These are phyloP conservation scores for Fomes fomentarius DNA, from an alignment of 1,284 basidiomycete genomes.

Conservation along the genomic window DNA sequence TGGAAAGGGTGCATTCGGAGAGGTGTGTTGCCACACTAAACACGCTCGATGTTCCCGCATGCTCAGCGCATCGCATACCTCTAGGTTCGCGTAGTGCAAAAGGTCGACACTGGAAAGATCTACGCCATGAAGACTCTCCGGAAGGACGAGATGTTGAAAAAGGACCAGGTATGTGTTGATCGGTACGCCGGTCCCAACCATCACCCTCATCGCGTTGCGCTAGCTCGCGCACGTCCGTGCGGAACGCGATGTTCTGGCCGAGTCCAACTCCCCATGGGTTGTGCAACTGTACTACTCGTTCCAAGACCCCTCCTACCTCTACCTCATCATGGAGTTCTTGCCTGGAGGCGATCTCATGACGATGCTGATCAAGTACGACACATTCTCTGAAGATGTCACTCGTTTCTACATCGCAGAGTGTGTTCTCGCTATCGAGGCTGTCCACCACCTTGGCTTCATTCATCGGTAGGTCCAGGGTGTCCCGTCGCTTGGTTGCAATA, in stretches of 20 bases:
- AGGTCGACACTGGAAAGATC: conserved; percentile 96
- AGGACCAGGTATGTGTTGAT: conserved; percentile 79
- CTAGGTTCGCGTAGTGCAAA: conserved; percentile 93
- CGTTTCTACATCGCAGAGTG: conserved; percentile 99
- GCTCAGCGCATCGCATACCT: neutral
- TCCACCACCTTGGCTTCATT: conserved; percentile 98
- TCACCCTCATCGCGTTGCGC: conserved; percentile 8
- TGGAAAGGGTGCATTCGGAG: conserved; percentile 98
- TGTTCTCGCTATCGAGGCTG: conserved; percentile 96
- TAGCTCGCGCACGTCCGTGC: conserved; percentile 97
- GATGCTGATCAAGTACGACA: conserved; percentile 99
- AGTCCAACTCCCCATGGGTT: conserved; percentile 98
- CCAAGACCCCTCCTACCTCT: conserved; percentile 95
- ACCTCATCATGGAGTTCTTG: conserved; percentile 99
- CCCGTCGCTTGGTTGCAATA: conserved; percentile 1
- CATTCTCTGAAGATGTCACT: conserved; percentile 98
- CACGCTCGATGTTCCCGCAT: neutral
- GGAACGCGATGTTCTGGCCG: conserved; percentile 97
- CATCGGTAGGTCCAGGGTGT: conserved; percentile 73
- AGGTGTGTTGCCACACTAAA: conserved; percentile 53
- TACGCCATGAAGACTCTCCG: conserved; percentile 99
- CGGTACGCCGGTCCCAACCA: conserved; percentile 7
- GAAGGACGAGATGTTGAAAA: conserved; percentile 99
- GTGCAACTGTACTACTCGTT: conserved; percentile 99
- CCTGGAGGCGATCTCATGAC: conserved; percentile 98